Conservation (phyloP, 2,329 filamentous ascomycete species). For the Alternaria postmessia region DNA sequence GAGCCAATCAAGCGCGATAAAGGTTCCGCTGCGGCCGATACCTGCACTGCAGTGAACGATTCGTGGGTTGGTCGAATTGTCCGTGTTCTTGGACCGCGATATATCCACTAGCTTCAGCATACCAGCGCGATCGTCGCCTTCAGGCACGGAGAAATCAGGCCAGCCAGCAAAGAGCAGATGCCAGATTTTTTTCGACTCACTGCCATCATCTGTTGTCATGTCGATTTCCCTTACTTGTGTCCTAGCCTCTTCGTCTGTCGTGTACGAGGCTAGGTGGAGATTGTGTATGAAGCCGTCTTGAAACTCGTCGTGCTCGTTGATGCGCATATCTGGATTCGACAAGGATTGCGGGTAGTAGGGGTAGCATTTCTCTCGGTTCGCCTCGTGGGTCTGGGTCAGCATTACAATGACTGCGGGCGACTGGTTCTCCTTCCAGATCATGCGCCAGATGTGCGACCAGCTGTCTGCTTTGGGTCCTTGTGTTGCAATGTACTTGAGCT, state of each 20-base stretch:
- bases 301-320: conserved; percentile 72
- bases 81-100: conserved; percentile 66
- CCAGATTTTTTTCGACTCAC: conserved; percentile 72
- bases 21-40: conserved; percentile 92
- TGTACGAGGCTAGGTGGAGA: conserved; percentile 67
- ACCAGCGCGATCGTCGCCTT: conserved; percentile 69
- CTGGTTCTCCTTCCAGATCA: conserved; percentile 86
- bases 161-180: conserved; percentile 87
- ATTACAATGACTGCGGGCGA: conserved; percentile 81
- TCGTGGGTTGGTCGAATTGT: conserved; percentile 68
- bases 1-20: conserved; percentile 94
- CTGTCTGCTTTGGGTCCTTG: conserved; percentile 85
- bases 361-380: conserved; percentile 80
- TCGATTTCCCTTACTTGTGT: conserved; percentile 78
- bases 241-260: conserved; percentile 64
- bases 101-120: conserved; percentile 75
- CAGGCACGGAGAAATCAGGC: conserved; percentile 89
- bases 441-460: conserved; percentile 88
- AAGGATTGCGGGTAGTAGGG: conserved; percentile 77
- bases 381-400: conserved; percentile 89
- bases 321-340: conserved; percentile 52
- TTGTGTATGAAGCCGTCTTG: conserved; percentile 72
- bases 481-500: conserved; percentile 83
- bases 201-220: conserved; percentile 55
- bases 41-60: conserved; percentile 81